phyloP scores from a whole-genome alignment of 805 yeast genomes.

The Kodamaea lidongshanica region DNA sequence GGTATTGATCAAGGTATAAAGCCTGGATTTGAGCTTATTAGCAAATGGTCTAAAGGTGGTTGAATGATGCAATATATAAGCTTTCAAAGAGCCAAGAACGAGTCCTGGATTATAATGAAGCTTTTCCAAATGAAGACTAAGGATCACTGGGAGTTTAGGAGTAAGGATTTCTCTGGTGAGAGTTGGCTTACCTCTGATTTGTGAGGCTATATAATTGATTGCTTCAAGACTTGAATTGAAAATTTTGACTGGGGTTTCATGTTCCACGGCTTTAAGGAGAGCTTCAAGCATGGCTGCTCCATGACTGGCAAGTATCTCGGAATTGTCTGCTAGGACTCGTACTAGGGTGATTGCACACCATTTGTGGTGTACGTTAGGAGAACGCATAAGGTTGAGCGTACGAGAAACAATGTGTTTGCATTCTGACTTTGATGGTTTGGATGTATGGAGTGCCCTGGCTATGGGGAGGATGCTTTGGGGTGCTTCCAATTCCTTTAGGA shows the following conservation, averaged over 20 bases:
- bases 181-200: constrained; percentile 73
- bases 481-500: constrained; percentile 3
- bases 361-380: constrained; percentile 38
- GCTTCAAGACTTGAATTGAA: constrained; percentile 35
- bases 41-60: constrained; percentile 80
- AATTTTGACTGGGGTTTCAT: constrained; percentile 30
- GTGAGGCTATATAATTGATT: constrained; percentile 34
- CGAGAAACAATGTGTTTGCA: constrained; percentile 45
- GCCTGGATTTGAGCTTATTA: constrained; percentile 48
- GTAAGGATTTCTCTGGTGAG: constrained; percentile 78
- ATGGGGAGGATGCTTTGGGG: constrained; percentile 3
- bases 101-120: constrained; percentile 26
- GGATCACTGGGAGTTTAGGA: constrained; percentile 64
- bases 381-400: constrained; percentile 36
- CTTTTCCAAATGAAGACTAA: constrained; percentile 46
- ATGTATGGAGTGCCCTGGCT: too few relatives aligned
- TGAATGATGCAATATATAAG: constrained; percentile 51
- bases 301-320: constrained; percentile 33
- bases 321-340: constrained; percentile 37
- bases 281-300: constrained; percentile 36
- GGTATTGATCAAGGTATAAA: constrained; percentile 30
- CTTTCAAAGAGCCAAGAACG: constrained; percentile 28
- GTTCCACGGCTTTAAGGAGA: constrained; percentile 37
- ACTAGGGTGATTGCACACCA: constrained; percentile 59
- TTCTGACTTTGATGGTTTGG: constrained; percentile 45